Evolutionary conservation across 371 early-diverging fungal genomes (phyloP), one percentile per base, ranked within the genome.

Genomic region (Nematocida ausubeli): DNA sequence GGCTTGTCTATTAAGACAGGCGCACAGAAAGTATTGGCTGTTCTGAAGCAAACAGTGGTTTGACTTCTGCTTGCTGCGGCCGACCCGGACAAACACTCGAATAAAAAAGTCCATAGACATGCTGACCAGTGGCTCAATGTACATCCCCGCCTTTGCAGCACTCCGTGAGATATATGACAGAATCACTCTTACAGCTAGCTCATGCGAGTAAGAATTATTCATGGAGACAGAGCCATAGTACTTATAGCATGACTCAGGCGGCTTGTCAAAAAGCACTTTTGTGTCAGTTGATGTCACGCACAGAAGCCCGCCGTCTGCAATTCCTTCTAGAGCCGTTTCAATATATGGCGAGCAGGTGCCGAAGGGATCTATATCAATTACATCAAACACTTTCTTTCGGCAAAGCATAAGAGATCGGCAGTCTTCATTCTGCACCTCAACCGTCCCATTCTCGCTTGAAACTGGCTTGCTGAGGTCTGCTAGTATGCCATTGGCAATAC

Each of bases 211-310:
- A 35, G 66, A 55, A n/a, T 37, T 70, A 52, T 79, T 84, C 32
- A 67, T 42, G 37, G 83, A 85, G 0, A 55, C 34, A 16, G 84
- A 78, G 14, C 50, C 60, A 64, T 94, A 95, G 83, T 99, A 98
- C 84, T 96, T 96, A 22, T 90, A 90, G 86, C 89, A 95, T 83
- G 96, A 93, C 75, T 86, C 86, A 19, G 44, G 67, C 44, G 75
- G 80, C 54, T 85, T 85, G 16, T 95, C 92, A 72, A 95, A 93
- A 4, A 99, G 87, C 7, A 95, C 91, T 9, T 93, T 95, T 84
- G 95, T 89, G 89, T 99, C 99, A 0, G 99, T 99, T 86, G 96
- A 95, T 2, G 99, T 99, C 32, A 99, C 90, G 85, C 95, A 95
- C 30, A 99, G 86, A 32, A 99, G 86, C 86, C 93, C 99, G 58